Percentiles rank a stretch among this genome's conserved stretches.
Conservation (phyloP, 1,139 yeast species). For the Kurtzmaniella quercitrusa region DNA sequence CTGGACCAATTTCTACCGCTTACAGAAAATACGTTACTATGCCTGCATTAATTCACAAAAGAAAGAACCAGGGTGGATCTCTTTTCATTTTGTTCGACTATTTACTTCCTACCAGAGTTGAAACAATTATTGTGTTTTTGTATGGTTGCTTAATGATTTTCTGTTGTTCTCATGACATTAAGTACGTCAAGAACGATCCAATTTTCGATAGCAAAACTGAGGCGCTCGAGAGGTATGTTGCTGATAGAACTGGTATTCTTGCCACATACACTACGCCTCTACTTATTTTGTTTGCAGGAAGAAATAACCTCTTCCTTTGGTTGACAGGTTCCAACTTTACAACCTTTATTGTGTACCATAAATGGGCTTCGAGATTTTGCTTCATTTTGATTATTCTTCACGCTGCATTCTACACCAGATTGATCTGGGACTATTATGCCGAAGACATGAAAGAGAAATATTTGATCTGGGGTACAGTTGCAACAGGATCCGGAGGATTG, state of each 20-base stretch:
- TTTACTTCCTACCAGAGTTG: conserved; percentile 25
- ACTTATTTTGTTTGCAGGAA: conserved; percentile 36
- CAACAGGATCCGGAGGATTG: conserved; percentile 22
- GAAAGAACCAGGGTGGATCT: conserved; percentile 19
- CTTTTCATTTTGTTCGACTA: conserved; percentile 18
- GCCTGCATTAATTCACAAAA: conserved; percentile 25
- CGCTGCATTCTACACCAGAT: conserved; percentile 36
- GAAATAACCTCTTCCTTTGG: conserved; percentile 42
- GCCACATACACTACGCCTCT: conserved; percentile 29
- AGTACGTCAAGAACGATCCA: conserved; percentile 21
- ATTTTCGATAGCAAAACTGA: conserved; percentile 28
- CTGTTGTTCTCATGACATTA: conserved; percentile 22
- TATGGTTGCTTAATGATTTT: conserved; percentile 45
- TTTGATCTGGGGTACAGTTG: conserved; percentile 28
- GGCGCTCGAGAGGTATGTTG: conserved; percentile 25
- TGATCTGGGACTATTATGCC: conserved; percentile 12
- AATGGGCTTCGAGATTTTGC: conserved; percentile 34
- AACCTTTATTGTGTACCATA: conserved; percentile 33
- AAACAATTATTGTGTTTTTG: conserved; percentile 24
- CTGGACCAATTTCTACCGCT: conserved; percentile 18
- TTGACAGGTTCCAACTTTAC: conserved; percentile 35
- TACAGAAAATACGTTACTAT: conserved; percentile 26
- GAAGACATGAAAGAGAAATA: conserved; percentile 16
- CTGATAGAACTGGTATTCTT: conserved; percentile 31
- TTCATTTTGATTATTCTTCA: conserved; percentile 27